Base-by-base conservation (phyloP, 306 rosid genomes). In the Vigna hirtella region DNA sequence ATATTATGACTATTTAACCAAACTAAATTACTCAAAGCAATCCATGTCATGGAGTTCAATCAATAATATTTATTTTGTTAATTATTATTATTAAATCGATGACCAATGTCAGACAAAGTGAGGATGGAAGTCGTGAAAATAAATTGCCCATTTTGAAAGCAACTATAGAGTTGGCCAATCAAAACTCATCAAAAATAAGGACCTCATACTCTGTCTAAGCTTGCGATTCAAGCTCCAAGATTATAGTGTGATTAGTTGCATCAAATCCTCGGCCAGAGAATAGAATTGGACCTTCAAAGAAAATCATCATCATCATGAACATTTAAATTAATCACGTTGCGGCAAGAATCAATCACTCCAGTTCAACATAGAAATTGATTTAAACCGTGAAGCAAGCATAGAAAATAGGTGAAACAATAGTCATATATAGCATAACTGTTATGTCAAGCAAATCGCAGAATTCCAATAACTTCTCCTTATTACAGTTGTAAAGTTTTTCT, bases 401-500 rank as follows among this genome's bases (percentile, higher is more conserved):
- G 5, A 32, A 65, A 70, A 18, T 34, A 70, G 22, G 11, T 0
- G 34, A 73, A 48, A 24, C 47, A 75, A 50, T 43, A 43, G 4
- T 28, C 57, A 71, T 5, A 18, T 22, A 42, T 17, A n/a, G 67
- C 83, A 38, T 65, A 96, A 98, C 99, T 70, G 99, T 18, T 18
- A 18, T 18, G 18, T 18, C 18, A 18, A 28, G 87, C 74, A 91
- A 74, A 71, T 93, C 98, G 10, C 99, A 91, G 81, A 93, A 91
- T 79, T 96, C 99, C 86, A 91, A 68, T 61, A 96, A 79, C 79
- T 87, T 96, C 86, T 96, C 99, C 88, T 90, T 96, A 73, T 84
- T 85, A 71, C 96, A 93, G n/a, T 89, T 96, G 86, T 96, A 98
- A 62, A 96, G 51, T 79, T 96, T 96, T 82, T 93, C 99, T 83